Evolutionary conservation across 768 basidiomycete species (phyloP), one percentile per base, ranked within the genome.

Genomic region (Phylloporus sp.): DNA sequence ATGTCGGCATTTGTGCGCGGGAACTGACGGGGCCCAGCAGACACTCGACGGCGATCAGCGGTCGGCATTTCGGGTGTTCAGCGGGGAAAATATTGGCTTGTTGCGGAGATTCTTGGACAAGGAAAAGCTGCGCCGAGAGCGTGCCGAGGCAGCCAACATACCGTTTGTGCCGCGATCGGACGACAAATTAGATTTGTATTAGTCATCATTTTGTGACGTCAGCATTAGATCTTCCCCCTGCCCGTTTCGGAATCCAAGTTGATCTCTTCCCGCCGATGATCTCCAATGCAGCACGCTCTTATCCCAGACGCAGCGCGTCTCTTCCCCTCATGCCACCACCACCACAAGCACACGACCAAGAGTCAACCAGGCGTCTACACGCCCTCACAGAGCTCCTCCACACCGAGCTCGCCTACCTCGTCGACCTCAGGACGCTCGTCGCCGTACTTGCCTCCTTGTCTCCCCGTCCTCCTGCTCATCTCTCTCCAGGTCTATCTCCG

Each of bases 371-470:
- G 44, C 77, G 73, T 49, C 85, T 79, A 56, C 86, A 97, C 61
- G 88, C 91, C 6, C 78, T 97, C 45, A 76, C 82, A 57, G 95
- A 97, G 70, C 73, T 98, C 35, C 76, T 97, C 23, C 75, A 80
- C 51, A 95, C 93, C 1, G 95, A 98, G 73, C 73, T 82, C 18
- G 82, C 82, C 7, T 98, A 97, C 66, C 76, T 93, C 9, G 66
- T 76, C 46, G 92, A 95, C 69, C 70, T 97, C 60, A 80, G 83
- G 54, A 79, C 79, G 9, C 76, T 98, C 39, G 87, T 92, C 50
- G 77, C 79, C 56, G 92, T 91, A 65, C 54, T 79, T 70, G n/a
- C 28, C 1, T n/a, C 41, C 13, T 53, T 53, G 47, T 45, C 50
- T 43, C 10, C 15, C 40, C 46, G 1, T 47, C 20, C 7, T 15